Conservation (phyloP, 148 eudicot genomes). For the Fallopia convolvulus region DNA sequence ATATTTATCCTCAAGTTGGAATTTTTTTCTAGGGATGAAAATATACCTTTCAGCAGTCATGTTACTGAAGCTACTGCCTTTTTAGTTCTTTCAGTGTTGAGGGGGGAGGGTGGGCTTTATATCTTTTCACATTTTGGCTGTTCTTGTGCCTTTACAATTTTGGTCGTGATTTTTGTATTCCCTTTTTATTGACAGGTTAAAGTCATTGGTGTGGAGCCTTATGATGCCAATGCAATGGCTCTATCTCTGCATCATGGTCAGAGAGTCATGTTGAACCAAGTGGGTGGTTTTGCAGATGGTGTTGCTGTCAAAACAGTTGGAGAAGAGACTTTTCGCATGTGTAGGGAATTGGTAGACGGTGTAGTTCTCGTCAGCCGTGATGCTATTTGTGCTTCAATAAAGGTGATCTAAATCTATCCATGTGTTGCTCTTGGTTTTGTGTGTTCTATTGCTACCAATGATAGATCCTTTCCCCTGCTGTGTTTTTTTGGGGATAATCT, state of each 20-base stretch:
- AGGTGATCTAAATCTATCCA: constrained; percentile 31
- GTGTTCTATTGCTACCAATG: background rate
- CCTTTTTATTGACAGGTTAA: constrained; percentile 37
- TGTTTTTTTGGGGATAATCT: no score
- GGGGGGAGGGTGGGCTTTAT: background rate
- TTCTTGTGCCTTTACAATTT: background rate
- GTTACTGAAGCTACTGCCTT: background rate
- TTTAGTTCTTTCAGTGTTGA: background rate
- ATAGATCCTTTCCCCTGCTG: background rate
- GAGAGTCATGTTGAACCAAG: constrained; percentile 76
- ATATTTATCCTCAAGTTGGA: background rate
- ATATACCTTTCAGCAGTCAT: background rate
- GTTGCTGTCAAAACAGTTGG: constrained; percentile 98
- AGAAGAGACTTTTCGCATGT: constrained; percentile 78
- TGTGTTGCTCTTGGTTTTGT: background rate
- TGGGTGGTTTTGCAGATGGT: constrained; percentile 98
- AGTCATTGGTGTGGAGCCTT: constrained; percentile 91
- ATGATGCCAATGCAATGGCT: constrained; percentile 98
- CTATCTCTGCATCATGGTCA: constrained; percentile 80
- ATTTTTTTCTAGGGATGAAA: background rate
- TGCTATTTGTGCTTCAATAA: constrained; percentile 98
- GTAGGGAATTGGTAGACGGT: constrained; percentile 83
- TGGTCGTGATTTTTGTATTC: background rate
- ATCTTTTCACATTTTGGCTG: background rate
- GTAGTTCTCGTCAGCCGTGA: constrained; percentile 96